Base-by-base conservation (phyloP, 768 basidiomycete species). In the Mycena rosella region DNA sequence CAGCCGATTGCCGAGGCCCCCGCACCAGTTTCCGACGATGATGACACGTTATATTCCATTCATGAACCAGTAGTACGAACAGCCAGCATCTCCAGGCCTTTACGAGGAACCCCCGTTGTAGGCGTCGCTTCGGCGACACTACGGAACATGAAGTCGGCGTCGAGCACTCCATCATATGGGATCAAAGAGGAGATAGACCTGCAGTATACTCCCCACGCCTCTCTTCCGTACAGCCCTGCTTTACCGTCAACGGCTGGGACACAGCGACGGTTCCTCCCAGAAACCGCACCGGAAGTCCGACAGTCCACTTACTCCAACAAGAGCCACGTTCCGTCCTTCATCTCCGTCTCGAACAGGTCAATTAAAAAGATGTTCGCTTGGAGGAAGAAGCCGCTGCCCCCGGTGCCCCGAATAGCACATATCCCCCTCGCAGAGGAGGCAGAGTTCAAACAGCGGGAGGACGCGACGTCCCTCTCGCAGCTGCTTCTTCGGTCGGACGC, bases 361-460 rank as follows among this genome's bases (percentile, higher is more conserved):
- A 63, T 84, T 40, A 74, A 75, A 38, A 79, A 78, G 32, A 73
- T 80, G 40, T 71, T 85, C 55, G 67, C 76, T 34, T 83, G 86
- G 85, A 79, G 82, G 63, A 84, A 76, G 27, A 89, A 90, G 73
- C 88, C 88, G 5, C 77, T 91, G 18, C 89, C 90, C 9, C 89
- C 88, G 1, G 81, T 91, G 27, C 90, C 89, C 18, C 78, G 77
- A 22, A 81, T 87, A 17, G 84, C 87, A 3, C 76, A 84, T 52
- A 82, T 84, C 22, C 76, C 86, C 10, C 71, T 87, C 36, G 75
- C 81, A 2, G 74, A 74, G 15, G 85, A 86, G 65, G 76, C 74
- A 59, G 82, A 81, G 40, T 78, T 83, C 68, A 79, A 80, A 49
- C 81, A 79, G 63, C 77, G 74, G 49, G 89, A 90, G 52, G 82